phyloP scores from a whole-genome alignment of 176 grass and related monocot genomes.

The Eremochloa ophiuroides region DNA sequence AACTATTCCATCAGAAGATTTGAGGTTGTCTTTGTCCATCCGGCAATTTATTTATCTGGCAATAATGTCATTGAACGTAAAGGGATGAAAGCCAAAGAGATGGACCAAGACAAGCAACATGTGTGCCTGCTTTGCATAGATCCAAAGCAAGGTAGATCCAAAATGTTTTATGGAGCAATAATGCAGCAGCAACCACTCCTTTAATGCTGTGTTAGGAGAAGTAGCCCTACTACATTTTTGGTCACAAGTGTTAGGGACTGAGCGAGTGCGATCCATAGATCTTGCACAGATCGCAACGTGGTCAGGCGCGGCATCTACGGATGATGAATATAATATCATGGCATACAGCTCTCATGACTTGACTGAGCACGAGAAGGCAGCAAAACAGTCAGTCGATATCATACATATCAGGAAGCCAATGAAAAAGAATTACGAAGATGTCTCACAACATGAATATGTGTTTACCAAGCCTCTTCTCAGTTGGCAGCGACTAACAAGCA shows the following conservation, averaged over 20 bases:
- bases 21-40: background rate
- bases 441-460: too few species aligned
- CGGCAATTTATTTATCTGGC: background rate
- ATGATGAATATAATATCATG: background rate
- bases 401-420: too few species aligned
- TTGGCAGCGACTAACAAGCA: too few species aligned
- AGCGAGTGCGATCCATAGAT: constrained; percentile 5
- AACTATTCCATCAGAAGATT: background rate
- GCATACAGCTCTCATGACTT: background rate
- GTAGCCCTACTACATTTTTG: background rate
- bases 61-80: background rate
- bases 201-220: background rate
- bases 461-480: too few species aligned
- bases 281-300: background rate
- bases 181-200: constrained; percentile 19
- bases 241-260: background rate
- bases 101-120: background rate
- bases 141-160: constrained; percentile 26
- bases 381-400: too few species aligned
- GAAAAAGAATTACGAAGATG: too few species aligned
- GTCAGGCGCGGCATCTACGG: background rate
- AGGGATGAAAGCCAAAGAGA: background rate
- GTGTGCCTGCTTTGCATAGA: background rate
- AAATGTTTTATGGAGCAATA: constrained; percentile 20
- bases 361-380: too few species aligned